Base-by-base conservation (phyloP, 129 eudicot genomes). In the Artemisia argyi region DNA sequence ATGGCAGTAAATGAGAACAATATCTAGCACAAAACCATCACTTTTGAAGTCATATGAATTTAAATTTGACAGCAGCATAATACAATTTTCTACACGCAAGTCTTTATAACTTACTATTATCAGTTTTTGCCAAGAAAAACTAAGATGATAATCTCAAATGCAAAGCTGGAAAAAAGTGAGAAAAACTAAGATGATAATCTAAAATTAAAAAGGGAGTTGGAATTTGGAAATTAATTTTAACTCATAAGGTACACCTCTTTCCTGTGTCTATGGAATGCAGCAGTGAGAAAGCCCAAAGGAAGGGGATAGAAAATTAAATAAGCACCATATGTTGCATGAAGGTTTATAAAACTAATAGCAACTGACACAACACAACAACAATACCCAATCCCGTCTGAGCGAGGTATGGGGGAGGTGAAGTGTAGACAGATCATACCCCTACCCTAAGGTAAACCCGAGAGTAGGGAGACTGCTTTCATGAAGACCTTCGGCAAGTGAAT, bases 1-100 rank as follows among this genome's bases (percentile, higher is more conserved):
- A 65, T 28, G 35, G n/a, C 61, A 57, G 50, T 42, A 69, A n/a
- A 53, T 64, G 19, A 68, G 49, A 10, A 20, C 10, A 42, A 85
- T n/a, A 18, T 35, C 61, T 14, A 1, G 35, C 47, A 59, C 49
- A 44, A 42, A 18, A 42, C 18, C 30, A 54, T 59, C 70, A 64
- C 46, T 47, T 30, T 46, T n/a, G 15, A 69, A n/a, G 3, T 48
- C 15, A 53, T 16, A 69, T 11, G 16, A 35, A 52, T 15, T 11
- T 22, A 16, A 1, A 61, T 24, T 48, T 56, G n/a, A 56, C 65
- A 55, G 75, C 15, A 17, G 42, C 66, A 55, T 18, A 71, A 39
- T 7, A 39, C 46, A 7, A 39, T 1, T 1, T 39, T 8, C 11
- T 39, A 39, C 46, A 39, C 11, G 46, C 46, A 39, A 39, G 11